Evolutionary conservation across 768 basidiomycete genomes (phyloP), one percentile per base, ranked within the genome.

Genomic region (Leucosporidium creatinivorum): DNA sequence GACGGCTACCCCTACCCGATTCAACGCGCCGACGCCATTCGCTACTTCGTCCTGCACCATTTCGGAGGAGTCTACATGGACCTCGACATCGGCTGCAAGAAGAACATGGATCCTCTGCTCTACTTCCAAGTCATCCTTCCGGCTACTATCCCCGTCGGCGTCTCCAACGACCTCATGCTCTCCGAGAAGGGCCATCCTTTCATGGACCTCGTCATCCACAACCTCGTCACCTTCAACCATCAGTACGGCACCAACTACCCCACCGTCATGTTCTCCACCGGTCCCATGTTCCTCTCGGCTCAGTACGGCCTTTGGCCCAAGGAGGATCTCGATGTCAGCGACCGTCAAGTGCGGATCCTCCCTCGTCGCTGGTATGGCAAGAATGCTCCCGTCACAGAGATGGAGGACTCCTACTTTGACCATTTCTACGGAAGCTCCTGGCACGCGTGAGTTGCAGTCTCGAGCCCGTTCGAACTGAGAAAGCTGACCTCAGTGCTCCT

Each of bases 241-340:
- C 85, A 86, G 61, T 99, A 91, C 87, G 78, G 96, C 62, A 85
- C 93, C 76, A 96, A 98, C 79, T 99, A 99, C 74, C 96, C 96
- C 39, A 99, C 96, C 31, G 96, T 99, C 81, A 99, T 99, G 96
- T 99, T 99, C 80, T 92, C 92, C 62, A 99, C 96, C 0, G 94
- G 94, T 1, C 96, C 96, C 75, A 99, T 99, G 96, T 99, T 97
- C 80, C 81, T 99, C 18, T 97, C 93, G 0, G 86, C 88, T 4
- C 91, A 96, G 77, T 94, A 94, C 78, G 89, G 91, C 51, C 82
- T 93, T 61, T 98, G 89, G 79, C 74, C 78, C n/a, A 67, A 70
- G 60, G 68, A 73, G 21, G 52, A 64, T 25, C 28, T 52, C 39
- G 65, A 69, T 48, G 26, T 5, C 4, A 39, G 48, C 58, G 70